Evolutionary conservation across 176 grass and related monocot species (phyloP).

Genomic region (Eragrostis nindensis): DNA sequence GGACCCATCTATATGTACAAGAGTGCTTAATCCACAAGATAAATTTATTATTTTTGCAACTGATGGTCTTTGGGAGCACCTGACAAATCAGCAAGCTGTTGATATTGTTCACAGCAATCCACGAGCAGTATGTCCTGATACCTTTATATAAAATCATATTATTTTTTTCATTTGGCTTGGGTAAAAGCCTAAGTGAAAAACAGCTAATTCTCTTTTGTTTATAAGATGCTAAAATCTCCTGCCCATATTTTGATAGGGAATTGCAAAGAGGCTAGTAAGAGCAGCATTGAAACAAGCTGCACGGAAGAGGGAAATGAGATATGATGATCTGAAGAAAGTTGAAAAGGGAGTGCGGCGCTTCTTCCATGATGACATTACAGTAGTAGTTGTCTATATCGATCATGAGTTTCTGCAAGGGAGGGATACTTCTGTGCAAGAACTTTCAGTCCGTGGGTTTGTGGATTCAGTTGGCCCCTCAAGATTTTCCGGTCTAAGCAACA

Average conservation of each 20-base stretch:
- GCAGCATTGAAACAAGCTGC: slow-evolving; percentile 61
- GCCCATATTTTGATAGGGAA: slow-evolving; percentile 41
- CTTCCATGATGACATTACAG: slow-evolving; percentile 73
- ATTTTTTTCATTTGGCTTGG: not conserved
- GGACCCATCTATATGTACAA: slow-evolving; percentile 60
- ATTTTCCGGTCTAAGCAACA: slow-evolving; percentile 43
- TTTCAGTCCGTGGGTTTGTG: slow-evolving; percentile 66
- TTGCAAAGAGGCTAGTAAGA: slow-evolving; percentile 66
- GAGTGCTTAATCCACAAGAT: slow-evolving; percentile 66
- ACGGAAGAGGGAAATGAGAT: slow-evolving; percentile 65
- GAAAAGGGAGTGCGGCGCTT: slow-evolving; percentile 63
- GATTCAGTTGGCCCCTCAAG: slow-evolving; percentile 64
- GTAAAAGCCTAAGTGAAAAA: not conserved
- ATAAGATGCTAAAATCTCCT: not conserved
- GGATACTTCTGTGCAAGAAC: slow-evolving; percentile 47
- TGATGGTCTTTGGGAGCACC: slow-evolving; percentile 84
- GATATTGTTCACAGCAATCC: slow-evolving; percentile 57
- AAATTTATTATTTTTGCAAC: slow-evolving; percentile 80
- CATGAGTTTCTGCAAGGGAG: slow-evolving; percentile 46
- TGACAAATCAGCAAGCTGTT: slow-evolving; percentile 75
- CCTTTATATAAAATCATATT: not conserved
- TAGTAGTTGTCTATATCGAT: slow-evolving; percentile 55
- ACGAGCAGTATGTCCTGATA: slow-evolving; percentile 34
- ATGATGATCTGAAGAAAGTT: slow-evolving; percentile 61
- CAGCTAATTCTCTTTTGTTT: not conserved